phyloP scores from a whole-genome alignment of 495 filamentous ascomycete genomes.

The Astrothelium macrocarpum region DNA sequence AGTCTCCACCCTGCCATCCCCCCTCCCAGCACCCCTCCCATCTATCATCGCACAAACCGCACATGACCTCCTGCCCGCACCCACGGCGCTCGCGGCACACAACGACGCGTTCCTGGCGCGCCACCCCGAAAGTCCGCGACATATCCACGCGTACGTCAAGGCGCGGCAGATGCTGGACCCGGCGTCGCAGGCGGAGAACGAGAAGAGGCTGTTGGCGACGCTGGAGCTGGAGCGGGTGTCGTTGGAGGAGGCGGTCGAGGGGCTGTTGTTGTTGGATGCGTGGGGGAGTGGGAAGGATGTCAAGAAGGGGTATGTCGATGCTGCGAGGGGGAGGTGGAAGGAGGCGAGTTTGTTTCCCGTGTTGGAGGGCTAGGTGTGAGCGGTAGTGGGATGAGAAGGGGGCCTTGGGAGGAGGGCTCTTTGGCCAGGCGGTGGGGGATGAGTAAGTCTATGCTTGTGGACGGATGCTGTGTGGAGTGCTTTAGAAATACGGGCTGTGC shows the following conservation, averaged over 20 bases:
- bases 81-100: constrained; percentile 49
- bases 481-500: too few relatives aligned
- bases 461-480: too few relatives aligned
- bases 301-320: constrained; percentile 48
- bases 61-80: constrained; percentile 50
- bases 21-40: constrained; percentile 49
- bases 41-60: constrained; percentile 56
- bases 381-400: too few relatives aligned
- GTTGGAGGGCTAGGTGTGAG: too few relatives aligned
- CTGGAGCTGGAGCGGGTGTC: constrained; percentile 46
- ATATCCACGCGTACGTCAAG: constrained; percentile 54
- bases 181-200: constrained; percentile 43
- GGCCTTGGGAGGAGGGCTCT: too few relatives aligned
- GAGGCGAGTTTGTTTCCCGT: constrained; percentile 52
- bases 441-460: too few relatives aligned
- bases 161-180: constrained; percentile 49
- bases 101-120: constrained; percentile 57
- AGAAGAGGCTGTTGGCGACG: constrained; percentile 50
- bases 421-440: too few relatives aligned
- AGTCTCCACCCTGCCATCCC: constrained; percentile 45
- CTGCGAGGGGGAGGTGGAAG: constrained; percentile 62
- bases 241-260: constrained; percentile 52
- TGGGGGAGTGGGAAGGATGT: constrained; percentile 48
- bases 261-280: constrained; percentile 47
- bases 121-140: constrained; percentile 52